Conservation (phyloP, 73 alveolate genomes). For the Urostyla sp. region DNA sequence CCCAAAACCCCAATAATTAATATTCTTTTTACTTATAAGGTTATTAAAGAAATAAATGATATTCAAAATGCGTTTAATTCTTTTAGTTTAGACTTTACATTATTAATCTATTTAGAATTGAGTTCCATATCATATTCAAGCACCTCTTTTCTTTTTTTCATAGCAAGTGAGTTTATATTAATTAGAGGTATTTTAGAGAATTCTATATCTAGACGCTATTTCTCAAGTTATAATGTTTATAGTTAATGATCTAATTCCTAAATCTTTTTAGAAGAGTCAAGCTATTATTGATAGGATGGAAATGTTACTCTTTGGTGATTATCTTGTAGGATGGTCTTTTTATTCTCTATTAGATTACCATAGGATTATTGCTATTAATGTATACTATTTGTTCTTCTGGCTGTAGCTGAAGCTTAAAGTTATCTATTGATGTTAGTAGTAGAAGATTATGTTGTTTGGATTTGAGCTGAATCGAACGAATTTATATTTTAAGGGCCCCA, state of each 20-base stretch:
- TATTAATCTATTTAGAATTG: constrained; percentile 23
- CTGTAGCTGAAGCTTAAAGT: too few species aligned
- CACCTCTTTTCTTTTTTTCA: constrained; percentile 35
- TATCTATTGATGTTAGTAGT: too few species aligned
- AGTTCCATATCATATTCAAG: constrained; percentile 41
- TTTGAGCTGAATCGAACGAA: too few species aligned
- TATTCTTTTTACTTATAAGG: too few species aligned
- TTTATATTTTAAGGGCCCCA: too few species aligned
- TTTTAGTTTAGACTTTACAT: constrained; percentile 28
- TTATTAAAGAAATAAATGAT: too few species aligned
- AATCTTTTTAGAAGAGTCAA: constrained; percentile 14
- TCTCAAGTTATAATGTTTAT: constrained; percentile 25
- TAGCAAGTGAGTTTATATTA: not conserved
- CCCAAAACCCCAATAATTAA: too few species aligned
- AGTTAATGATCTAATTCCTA: constrained; percentile 5
- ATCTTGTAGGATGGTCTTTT: too few species aligned
- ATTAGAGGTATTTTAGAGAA: constrained; percentile 29
- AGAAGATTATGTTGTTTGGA: too few species aligned
- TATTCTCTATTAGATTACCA: too few species aligned
- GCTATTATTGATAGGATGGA: constrained; percentile 29
- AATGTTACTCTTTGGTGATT: constrained; percentile 17
- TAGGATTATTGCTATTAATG: too few species aligned
- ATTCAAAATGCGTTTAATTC: constrained; percentile 45
- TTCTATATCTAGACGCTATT: constrained; percentile 25
- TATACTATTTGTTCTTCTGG: too few species aligned